Conservation (phyloP, 352 stramenopile genomes). For the Globisporangium uncinulatum region DNA sequence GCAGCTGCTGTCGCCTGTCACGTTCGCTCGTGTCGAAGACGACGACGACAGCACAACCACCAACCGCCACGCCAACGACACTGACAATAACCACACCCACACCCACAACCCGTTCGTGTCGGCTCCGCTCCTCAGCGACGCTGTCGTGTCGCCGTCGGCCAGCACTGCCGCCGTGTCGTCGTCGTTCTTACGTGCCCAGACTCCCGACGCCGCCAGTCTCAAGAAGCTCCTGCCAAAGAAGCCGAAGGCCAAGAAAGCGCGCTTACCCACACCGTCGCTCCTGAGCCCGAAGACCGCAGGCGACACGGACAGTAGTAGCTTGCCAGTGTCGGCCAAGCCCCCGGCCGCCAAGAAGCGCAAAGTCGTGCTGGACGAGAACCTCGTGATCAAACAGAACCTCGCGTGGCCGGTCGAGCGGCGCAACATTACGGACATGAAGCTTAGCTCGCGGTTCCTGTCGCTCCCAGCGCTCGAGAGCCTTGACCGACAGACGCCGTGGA, state of each 20-base stretch:
- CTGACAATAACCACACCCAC: too few relatives aligned
- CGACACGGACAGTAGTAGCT: not conserved
- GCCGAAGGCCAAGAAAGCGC: conserved; percentile 9
- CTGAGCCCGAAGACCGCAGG: too few relatives aligned
- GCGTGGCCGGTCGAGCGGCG: conserved; percentile 30
- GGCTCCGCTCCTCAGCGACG: too few relatives aligned
- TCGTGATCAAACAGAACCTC: conserved; percentile 34
- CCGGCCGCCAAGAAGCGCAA: conserved; percentile 12
- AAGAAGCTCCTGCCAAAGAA: conserved; percentile 13
- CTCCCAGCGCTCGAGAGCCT: conserved; percentile 20
- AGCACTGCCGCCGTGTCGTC: not conserved
- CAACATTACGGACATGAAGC: conserved; percentile 36
- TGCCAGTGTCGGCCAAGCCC: not conserved
- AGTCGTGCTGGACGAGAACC: conserved; percentile 2
- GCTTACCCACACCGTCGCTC: not conserved
- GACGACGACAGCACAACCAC: conserved; percentile 7
- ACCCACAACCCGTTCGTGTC: too few relatives aligned
- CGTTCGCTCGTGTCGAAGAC: conserved; percentile 10
- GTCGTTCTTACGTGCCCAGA: conserved; percentile 6
- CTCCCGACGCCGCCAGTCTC: not conserved
- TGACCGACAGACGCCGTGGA: conserved; percentile 26
- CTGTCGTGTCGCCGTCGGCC: not conserved
- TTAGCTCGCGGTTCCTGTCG: conserved; percentile 26
- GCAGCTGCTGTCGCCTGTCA: conserved; percentile 14
- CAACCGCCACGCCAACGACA: not conserved